Evolutionary conservation across 2,329 filamentous ascomycete species (phyloP).

Genomic region (Bipolaris sorokiniana): DNA sequence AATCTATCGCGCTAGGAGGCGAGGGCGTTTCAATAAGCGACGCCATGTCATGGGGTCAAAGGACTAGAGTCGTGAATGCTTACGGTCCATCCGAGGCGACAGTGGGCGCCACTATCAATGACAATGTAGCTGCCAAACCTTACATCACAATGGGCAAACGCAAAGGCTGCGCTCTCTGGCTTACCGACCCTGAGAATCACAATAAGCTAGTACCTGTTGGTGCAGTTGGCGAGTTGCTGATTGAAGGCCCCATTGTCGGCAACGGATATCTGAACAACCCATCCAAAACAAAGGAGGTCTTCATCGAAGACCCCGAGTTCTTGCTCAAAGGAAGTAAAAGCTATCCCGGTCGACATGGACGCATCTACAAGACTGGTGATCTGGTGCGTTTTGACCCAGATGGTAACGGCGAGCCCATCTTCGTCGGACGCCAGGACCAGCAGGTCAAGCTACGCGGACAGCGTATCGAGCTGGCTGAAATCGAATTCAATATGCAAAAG

Average conservation of each 20-base stretch:
- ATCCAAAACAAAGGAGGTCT: constrained; percentile 46
- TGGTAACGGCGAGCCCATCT: constrained; percentile 43
- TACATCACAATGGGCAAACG: constrained; percentile 49
- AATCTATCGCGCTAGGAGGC: constrained; percentile 52
- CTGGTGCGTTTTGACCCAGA: constrained; percentile 58
- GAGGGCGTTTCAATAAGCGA: constrained; percentile 45
- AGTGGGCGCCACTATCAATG: constrained; percentile 44
- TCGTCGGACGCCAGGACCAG: constrained; percentile 47
- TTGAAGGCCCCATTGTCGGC: constrained; percentile 62
- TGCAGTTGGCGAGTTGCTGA: constrained; percentile 59
- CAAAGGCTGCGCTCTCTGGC: constrained; percentile 47
- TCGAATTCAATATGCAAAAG: constrained; percentile 50
- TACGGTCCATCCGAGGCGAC: constrained; percentile 49
- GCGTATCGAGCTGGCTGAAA: constrained; percentile 48
- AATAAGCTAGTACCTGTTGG: constrained; percentile 50
- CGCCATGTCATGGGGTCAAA: constrained; percentile 53
- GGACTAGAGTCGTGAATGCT: constrained; percentile 43
- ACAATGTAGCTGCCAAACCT: constrained; percentile 34
- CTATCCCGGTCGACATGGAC: constrained; percentile 60
- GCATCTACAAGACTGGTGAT: constrained; percentile 45
- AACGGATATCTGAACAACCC: constrained; percentile 48
- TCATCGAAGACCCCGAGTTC: constrained; percentile 61
- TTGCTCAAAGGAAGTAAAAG: constrained; percentile 65
- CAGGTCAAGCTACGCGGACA: constrained; percentile 52
- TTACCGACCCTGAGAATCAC: constrained; percentile 50